Base-by-base conservation (phyloP, 2,329 filamentous ascomycete species). In the Penicillium aurantiogriseum region DNA sequence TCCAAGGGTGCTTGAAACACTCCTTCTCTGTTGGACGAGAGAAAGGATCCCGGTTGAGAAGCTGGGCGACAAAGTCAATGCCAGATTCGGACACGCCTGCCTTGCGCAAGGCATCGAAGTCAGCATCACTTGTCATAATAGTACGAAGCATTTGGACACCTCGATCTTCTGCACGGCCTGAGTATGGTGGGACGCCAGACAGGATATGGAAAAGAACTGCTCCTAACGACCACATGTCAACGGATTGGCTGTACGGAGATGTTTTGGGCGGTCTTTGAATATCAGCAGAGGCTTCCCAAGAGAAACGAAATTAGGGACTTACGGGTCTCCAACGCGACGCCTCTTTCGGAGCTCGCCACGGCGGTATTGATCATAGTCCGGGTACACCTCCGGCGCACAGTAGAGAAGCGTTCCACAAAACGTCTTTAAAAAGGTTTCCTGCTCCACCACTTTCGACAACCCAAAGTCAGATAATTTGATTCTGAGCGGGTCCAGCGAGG, bases 401-500 rank as follows among this genome's bases (percentile, higher is more conserved):
- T 97, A 99, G 4, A 99, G 80, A 29, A 99, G 79, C 0, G 94
- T 99, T 33, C 95, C 94, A 71, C 94, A 99, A 69, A 99, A 99
- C 0, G 94, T 99, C 71, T 92, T 91, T 38, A 97, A 79, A 69
- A 97, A 97, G 0, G 93, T 97, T 67, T 96, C 89, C 63, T 91
- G 91, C 60, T 92, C 89, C 45, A 96, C 88, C 73, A 95, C 92
- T 72, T 99, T 99, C 2, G 94, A 97, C 5, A 99, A 78, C 3
- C 94, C 94, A 77, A 99, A 99, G 71, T 99, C 94, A 0, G 94
- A 96, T 15, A 99, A 80, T 75, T 99, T 97, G 66, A 97, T 88
- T 15, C 85, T 81, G 48, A 96, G 84, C 0, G 92, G 92, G 6
- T 88, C 80, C 10, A 85, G 72, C 0, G 86, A 88, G 11, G 87